Percentiles rank a stretch among this genome's conserved stretches.
phyloP scores from a whole-genome alignment of 2,329 filamentous ascomycete species.

The Penicillium sp. region DNA sequence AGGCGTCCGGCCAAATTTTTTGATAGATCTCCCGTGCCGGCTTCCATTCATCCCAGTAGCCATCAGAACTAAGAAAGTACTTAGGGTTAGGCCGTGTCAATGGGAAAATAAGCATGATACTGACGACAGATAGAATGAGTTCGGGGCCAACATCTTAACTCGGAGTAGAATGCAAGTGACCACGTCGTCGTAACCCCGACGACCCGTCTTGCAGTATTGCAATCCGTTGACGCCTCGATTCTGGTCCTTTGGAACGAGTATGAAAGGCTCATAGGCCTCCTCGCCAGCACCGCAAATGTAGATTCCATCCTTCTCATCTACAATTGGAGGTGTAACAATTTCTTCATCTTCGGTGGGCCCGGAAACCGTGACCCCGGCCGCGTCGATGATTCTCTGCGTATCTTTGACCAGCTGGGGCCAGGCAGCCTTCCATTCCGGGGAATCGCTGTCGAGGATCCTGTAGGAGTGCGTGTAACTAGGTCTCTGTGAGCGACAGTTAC shows the following conservation, averaged over 20 bases:
- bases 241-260: not conserved
- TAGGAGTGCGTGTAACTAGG: slow-evolving; percentile 21
- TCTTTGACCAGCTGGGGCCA: slow-evolving; percentile 18
- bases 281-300: slow-evolving; percentile 8
- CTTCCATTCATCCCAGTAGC: slow-evolving; percentile 3
- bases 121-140: not conserved
- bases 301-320: slow-evolving; percentile 8
- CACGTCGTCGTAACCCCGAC: slow-evolving; percentile 19
- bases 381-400: slow-evolving; percentile 7
- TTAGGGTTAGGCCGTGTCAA: not conserved
- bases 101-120: not conserved
- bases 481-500: not conserved
- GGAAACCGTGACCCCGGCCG: not conserved
- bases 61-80: slow-evolving; percentile 5
- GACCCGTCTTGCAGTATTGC: slow-evolving; percentile 14
- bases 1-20: slow-evolving; percentile 3
- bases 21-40: slow-evolving; percentile 1
- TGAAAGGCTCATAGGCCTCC: slow-evolving; percentile 6
- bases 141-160: slow-evolving; percentile 16
- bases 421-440: slow-evolving; percentile 11
- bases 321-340: not conserved
- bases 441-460: slow-evolving; percentile 6
- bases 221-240: too few relatives aligned
- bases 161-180: slow-evolving; percentile 19
- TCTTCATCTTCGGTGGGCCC: not conserved